A percentile compares a stretch with the other conserved stretches of the same genome.
phyloP scores from a whole-genome alignment of 495 filamentous ascomycete species.

The Podospora fimiseda region DNA sequence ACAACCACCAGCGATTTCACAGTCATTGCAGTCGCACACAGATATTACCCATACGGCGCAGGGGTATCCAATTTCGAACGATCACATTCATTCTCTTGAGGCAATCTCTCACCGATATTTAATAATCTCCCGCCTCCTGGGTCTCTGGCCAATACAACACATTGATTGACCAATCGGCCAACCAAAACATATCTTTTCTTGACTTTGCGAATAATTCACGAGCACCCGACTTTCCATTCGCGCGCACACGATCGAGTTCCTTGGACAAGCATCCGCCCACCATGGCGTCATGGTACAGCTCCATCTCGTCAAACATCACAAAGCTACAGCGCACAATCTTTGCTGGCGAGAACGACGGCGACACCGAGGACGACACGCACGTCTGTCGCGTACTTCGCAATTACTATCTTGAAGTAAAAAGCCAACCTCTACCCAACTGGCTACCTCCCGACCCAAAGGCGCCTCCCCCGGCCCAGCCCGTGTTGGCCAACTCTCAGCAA shows the following conservation, averaged over 20 bases:
- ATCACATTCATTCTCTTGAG: background rate
- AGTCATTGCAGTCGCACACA: background rate
- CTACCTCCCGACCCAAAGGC: slow-evolving; percentile 80
- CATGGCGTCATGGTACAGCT: slow-evolving; percentile 76
- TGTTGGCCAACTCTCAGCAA: slow-evolving; percentile 39
- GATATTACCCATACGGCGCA: background rate
- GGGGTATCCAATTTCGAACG: background rate
- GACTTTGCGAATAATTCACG: too few relatives aligned
- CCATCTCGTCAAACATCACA: slow-evolving; percentile 70
- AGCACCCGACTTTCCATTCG: too few relatives aligned
- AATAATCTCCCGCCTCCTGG: too few relatives aligned
- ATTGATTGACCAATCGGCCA: too few relatives aligned
- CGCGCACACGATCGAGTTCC: too few relatives aligned
- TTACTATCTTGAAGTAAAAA: slow-evolving; percentile 82
- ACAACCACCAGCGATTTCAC: background rate
- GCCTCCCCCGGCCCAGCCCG: slow-evolving; percentile 45
- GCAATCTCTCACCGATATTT: too few relatives aligned
- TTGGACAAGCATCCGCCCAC: background rate
- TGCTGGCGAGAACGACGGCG: slow-evolving; percentile 72
- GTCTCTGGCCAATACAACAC: too few relatives aligned
- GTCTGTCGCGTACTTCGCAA: slow-evolving; percentile 90
- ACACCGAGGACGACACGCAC: slow-evolving; percentile 92
- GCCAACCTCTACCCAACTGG: slow-evolving; percentile 76
- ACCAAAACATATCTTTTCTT: too few relatives aligned
- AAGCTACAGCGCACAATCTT: slow-evolving; percentile 75